Evolutionary conservation across 306 rosid genomes (phyloP), one percentile per base, ranked within the genome.

Genomic region (Cucumis cinereus): DNA sequence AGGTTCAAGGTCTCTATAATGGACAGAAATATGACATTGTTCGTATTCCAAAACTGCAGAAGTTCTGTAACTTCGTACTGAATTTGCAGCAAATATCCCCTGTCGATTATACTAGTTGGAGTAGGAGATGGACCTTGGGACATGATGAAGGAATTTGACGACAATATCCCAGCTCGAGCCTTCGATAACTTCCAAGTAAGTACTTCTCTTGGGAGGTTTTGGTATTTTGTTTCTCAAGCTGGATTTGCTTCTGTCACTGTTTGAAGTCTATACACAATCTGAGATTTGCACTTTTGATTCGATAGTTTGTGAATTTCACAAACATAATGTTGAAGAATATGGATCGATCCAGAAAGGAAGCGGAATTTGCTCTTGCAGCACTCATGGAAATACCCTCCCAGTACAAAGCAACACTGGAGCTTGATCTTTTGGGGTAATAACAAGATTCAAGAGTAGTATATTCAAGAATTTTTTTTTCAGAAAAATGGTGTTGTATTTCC

Each of bases 121-220:
- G 98, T 92, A 72, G 99, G 99, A 79, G 99, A 95, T 58, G 99
- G 99, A 52, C 99, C 99, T 5, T 95, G 99, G 99, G 97, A 95
- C 73, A 92, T 88, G 93, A 95, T 95, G 98, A 90, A 81, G 82
- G 82, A 89, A 81, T 95, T 95, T 80, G 96, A 92, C 16, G 98
- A 95, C 67, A 92, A 92, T 87, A 92, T 95, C 82, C 99, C 99
- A 2, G 89, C 93, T 8, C 91, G 99, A 59, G 85, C 86, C 52
- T 95, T 95, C 66, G 99, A 95, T 87, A 92, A 95, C 80, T 95
- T 95, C 85, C 99, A 95, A 92, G 99, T 60, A 80, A 80, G 85
- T 49, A 81, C 47, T 81, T 59, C 76, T 53, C 62, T 38, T 56
- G 1, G 23, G 20, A 40, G 55, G 73, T 71, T 41, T 7, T 59